These are phyloP conservation scores for Globisporangium recalcitrans DNA, from an alignment of 352 stramenopile genomes.

Conservation along the genomic window DNA sequence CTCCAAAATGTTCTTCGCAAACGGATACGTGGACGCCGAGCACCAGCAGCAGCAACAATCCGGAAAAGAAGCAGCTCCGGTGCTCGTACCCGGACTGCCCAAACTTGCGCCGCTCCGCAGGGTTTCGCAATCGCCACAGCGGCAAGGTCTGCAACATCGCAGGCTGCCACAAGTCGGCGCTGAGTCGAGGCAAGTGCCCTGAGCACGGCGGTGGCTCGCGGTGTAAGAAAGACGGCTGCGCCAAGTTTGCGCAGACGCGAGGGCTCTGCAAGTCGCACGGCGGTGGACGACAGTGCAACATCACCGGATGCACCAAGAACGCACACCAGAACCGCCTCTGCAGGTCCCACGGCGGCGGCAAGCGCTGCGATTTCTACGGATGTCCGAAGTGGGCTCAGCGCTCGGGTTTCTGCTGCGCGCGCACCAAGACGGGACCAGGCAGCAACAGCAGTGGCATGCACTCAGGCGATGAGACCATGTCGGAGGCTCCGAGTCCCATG, in stretches of 20 bases:
- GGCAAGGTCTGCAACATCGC: slow-evolving; percentile 69
- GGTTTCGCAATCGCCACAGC: slow-evolving; percentile 80
- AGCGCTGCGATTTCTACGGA: slow-evolving; percentile 70
- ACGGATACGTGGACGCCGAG: slow-evolving; percentile 61
- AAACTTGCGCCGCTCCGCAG: slow-evolving; percentile 67
- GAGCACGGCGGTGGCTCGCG: slow-evolving; percentile 80
- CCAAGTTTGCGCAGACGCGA: slow-evolving; percentile 80
- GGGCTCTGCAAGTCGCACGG: slow-evolving; percentile 85
- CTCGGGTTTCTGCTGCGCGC: slow-evolving; percentile 78
- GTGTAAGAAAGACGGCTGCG: slow-evolving; percentile 78
- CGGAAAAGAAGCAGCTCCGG: slow-evolving; percentile 59
- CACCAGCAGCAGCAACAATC: slow-evolving; percentile 4
- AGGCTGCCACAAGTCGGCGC: slow-evolving; percentile 67
- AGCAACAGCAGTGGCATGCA: background rate
- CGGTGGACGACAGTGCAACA: slow-evolving; percentile 68
- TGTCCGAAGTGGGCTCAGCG: slow-evolving; percentile 84
- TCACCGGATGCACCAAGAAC: slow-evolving; percentile 77
- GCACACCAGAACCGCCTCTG: slow-evolving; percentile 82
- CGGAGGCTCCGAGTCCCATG: slow-evolving; percentile 10
- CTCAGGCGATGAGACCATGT: background rate
- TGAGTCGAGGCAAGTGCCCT: slow-evolving; percentile 80
- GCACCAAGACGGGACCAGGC: slow-evolving; percentile 57
- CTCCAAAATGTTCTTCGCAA: slow-evolving; percentile 62
- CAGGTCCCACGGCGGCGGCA: slow-evolving; percentile 75
- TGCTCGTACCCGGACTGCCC: slow-evolving; percentile 75